phyloP scores from a whole-genome alignment of 108 stramenopile species.

The Cyclotella kingstonii region DNA sequence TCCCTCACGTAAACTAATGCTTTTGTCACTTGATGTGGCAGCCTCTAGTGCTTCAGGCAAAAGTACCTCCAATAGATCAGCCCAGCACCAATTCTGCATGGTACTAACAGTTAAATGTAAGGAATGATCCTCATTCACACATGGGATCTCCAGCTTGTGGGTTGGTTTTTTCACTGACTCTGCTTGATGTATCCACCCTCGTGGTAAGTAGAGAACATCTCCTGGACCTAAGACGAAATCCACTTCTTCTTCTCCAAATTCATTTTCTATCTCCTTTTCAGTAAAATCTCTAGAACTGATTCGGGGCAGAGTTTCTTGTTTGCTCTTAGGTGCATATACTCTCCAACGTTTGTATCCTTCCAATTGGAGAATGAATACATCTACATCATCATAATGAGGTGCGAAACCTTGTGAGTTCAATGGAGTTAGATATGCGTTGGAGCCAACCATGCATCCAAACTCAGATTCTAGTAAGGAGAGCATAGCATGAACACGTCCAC shows the following conservation, averaged over 20 bases:
- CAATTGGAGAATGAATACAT: conserved; percentile 92
- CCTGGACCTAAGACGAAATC: conserved; percentile 86
- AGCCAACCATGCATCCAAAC: conserved; percentile 94
- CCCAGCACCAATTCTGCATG: conserved; percentile 93
- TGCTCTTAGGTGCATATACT: conserved; percentile 72
- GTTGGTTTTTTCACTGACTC: conserved; percentile 53
- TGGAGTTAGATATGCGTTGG: conserved; percentile 96
- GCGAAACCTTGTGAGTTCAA: conserved; percentile 94
- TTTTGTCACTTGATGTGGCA: conserved; percentile 56
- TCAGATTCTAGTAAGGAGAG: conserved; percentile 85
- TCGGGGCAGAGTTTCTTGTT: conserved; percentile 65
- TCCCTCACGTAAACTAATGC: conserved; percentile 69
- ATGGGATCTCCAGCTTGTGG: conserved; percentile 8
- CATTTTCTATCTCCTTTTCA: conserved; percentile 64
- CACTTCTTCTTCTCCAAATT: conserved; percentile 49
- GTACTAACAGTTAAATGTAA: conserved; percentile 95
- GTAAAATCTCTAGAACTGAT: conserved; percentile 73
- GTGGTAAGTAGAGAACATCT: conserved; percentile 91
- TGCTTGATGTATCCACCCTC: conserved; percentile 98
- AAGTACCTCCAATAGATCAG: conserved; percentile 83
- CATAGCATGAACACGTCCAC: conserved; percentile 75
- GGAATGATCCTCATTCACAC: conserved; percentile 63
- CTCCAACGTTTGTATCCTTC: conserved; percentile 94
- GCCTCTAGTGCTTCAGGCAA: conserved; percentile 87
- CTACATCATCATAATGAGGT: conserved; percentile 99